These are phyloP conservation scores for Zasmidium citrigriseum DNA, from an alignment of 2,329 filamentous ascomycete species.

Conservation along the genomic window DNA sequence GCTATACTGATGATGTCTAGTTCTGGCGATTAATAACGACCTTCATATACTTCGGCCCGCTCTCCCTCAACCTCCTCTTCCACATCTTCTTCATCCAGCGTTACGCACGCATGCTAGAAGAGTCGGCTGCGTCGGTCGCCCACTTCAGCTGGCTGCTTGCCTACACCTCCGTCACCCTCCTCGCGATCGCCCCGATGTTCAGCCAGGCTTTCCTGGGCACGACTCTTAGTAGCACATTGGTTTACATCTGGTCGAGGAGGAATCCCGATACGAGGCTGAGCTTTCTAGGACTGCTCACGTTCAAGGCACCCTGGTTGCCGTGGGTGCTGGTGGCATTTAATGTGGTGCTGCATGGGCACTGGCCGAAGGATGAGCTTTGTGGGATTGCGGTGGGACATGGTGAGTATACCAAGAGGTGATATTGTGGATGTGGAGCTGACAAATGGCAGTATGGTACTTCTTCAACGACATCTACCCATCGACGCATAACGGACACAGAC, in stretches of 20 bases:
- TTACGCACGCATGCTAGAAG: conserved; percentile 92
- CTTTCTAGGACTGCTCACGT: conserved; percentile 77
- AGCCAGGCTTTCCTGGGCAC: conserved; percentile 94
- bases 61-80: conserved; percentile 91
- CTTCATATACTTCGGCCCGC: conserved; percentile 95
- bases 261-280: conserved; percentile 91
- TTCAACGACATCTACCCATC: conserved; percentile 96
- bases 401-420: too few relatives aligned
- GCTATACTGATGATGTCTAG: conserved; percentile 46
- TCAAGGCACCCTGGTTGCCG: conserved; percentile 90
- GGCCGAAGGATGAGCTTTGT: conserved; percentile 95
- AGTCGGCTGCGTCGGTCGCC: conserved; percentile 89
- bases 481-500: conserved; percentile 78
- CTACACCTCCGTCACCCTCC: conserved; percentile 77
- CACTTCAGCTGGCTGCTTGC: conserved; percentile 93
- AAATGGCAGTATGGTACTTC: conserved; percentile 79
- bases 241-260: conserved; percentile 96
- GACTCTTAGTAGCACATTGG: conserved; percentile 85
- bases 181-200: conserved; percentile 80
- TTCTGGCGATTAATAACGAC: conserved; percentile 97
- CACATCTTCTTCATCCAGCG: conserved; percentile 98
- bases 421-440: conserved; percentile 9
- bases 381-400: conserved; percentile 88
- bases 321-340: conserved; percentile 96
- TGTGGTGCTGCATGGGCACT: conserved; percentile 80